Evolutionary conservation across 169 alveolate genomes (phyloP), one percentile per base, ranked within the genome.

Genomic region (Babesia bigemina): DNA sequence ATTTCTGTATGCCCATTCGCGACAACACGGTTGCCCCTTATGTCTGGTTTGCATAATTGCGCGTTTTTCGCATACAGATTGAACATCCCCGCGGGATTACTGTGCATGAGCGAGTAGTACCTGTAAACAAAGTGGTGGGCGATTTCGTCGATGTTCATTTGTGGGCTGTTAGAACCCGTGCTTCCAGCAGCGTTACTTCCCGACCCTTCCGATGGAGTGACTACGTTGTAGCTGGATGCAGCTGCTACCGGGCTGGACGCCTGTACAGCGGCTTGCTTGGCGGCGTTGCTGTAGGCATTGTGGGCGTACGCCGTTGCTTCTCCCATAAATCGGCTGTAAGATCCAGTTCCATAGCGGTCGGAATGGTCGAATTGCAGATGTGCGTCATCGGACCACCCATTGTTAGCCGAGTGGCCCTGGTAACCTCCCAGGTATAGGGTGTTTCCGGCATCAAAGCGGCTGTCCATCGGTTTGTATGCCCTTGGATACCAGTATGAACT

Each of bases 1-100:
- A 81, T 81, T 28, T 81, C 88, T 19, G 60, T 55, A 65, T 81
- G 88, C 44, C 74, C 84, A 24, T 21, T 33, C 22, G 84, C 88
- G 59, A 72, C 78, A 14, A 57, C 75, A 44, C 85, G 58, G 44
- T 72, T 72, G 24, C 88, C 88, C 7, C 9, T 57, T n/a, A 71
- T 28, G 28, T 81, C 85, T 14, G 78, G 65, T 44, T 81, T 81
- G 48, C 77, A 81, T 53, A 81, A 19, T 36, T 72, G 85, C 22
- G 76, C 88, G 7, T 29, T 70, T 36, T 57, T 52, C 21, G 88
- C 39, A 60, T 81, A 81, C 48, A 81, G 71, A 26, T 57, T 72
- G 61, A 42, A 81, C 71, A 81, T 19, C 28, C 63, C 72, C 16
- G 77, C 42, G 4, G 88, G 88, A 74, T 81, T 81, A 50, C 65